A percentile compares a stretch with the other conserved stretches of the same genome.
Evolutionary conservation across 1,139 yeast species (phyloP).

Genomic region (Kurtzmaniella quercitrusa): DNA sequence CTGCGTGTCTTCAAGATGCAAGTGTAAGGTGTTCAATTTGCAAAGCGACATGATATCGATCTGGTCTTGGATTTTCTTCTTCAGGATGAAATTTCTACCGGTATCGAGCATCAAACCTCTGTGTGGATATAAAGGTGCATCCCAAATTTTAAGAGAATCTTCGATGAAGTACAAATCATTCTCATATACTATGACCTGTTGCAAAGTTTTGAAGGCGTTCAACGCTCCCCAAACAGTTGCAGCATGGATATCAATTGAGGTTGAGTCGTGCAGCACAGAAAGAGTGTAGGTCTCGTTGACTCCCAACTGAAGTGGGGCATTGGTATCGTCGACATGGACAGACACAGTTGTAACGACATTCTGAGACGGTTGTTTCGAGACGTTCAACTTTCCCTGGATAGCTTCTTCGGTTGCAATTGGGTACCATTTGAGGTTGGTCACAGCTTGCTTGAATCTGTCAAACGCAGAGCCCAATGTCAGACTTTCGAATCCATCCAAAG

Average conservation of each 20-base stretch:
- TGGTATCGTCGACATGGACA: constrained; percentile 19
- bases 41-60: constrained; percentile 40
- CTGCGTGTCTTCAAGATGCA: constrained; percentile 44
- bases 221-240: constrained; percentile 44
- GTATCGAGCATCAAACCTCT: constrained; percentile 45
- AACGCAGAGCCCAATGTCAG: constrained; percentile 16
- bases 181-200: constrained; percentile 34
- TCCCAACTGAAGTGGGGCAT: constrained; percentile 33
- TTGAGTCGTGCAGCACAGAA: constrained; percentile 9
- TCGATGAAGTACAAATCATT: constrained; percentile 23
- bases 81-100: constrained; percentile 35
- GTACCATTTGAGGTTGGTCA: constrained; percentile 20
- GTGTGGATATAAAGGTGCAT: constrained; percentile 38
- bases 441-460: constrained; percentile 13
- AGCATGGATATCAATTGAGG: constrained; percentile 23
- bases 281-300: constrained; percentile 31
- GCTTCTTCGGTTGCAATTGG: constrained; percentile 21
- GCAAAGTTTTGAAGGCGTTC: constrained; percentile 41
- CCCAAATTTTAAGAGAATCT: constrained; percentile 30
- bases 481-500: constrained; percentile 6
- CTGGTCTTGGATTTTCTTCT: constrained; percentile 29
- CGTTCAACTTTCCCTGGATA: constrained; percentile 2
- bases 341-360: constrained; percentile 4
- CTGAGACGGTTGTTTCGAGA: constrained; percentile 1
- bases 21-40: constrained; percentile 42